Conservation (phyloP, 106 monocot genomes). For the Dendrobium huoshanense region DNA sequence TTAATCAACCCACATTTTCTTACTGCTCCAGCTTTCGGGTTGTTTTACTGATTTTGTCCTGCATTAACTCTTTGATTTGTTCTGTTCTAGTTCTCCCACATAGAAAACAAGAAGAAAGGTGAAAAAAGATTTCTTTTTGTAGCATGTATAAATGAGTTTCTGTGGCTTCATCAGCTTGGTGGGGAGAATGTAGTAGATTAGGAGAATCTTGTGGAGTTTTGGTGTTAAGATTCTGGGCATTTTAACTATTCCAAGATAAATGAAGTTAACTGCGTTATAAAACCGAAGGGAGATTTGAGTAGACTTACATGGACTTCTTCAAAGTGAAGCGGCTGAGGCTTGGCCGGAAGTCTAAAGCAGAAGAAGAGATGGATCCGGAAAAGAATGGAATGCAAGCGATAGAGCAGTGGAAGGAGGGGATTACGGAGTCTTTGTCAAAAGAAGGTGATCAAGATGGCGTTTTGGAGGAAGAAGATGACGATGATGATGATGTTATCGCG, state of each 20-base stretch:
- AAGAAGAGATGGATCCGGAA: conserved; percentile 14
- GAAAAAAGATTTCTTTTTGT: no score
- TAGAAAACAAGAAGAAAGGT: no score
- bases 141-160: neutral
- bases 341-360: conserved; percentile 19
- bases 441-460: neutral
- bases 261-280: neutral
- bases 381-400: neutral
- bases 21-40: neutral
- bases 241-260: neutral
- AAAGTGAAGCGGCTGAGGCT: conserved; percentile 38
- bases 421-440: conserved; percentile 16
- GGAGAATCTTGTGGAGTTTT: neutral
- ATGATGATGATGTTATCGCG: conserved; percentile 95
- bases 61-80: neutral
- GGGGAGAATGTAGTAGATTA: neutral
- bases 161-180: neutral
- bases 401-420: conserved; percentile 12
- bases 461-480: conserved; percentile 48
- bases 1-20: neutral
- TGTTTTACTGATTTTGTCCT: neutral
- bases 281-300: neutral
- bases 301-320: conserved; percentile 61
- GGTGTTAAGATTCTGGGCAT: neutral
- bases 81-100: neutral